Evolutionary conservation across 1,139 yeast species (phyloP), one percentile per base, ranked within the genome.

Genomic region (Suhomyces anneliseae): DNA sequence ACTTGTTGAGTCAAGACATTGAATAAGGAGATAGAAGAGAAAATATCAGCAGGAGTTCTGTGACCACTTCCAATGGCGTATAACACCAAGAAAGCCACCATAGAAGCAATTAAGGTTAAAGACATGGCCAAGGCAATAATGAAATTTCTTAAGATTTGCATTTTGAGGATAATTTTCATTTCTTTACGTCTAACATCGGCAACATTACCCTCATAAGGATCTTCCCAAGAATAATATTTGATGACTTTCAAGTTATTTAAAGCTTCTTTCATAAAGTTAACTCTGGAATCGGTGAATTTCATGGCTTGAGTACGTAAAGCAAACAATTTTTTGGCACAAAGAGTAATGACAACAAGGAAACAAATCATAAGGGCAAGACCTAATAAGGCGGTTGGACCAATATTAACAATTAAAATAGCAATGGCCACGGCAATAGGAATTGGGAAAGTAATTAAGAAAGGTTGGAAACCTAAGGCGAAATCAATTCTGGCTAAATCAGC

Each of bases 401-500:
- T 75, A 56, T 87, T 87, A 46, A 79, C 75, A 41, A 86, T 69
- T 45, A 90, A 76, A 38, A 89, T 69, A 1, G 81, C 90, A 48
- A 88, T 75, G 40, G 86, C 76, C 42, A 83, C 74, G 12, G 70
- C 76, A 12, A 84, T 65, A 1, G 86, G 79, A n/a, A 83, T 70
- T 0, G 90, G 86, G 57, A 87, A 77, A 15, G 83, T 75, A 49
- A 85, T 65, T 10, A 83, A 66, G 59, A 83, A 80, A 3, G 90
- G 89, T 55, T 83, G 85, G 66, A 85, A 86, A 8, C 83, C 81
- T 33, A 83, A 63, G 6, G 95, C 93, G 59, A 87, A 79, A 60
- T 89, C 96, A 36, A 90, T 78, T 59, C 96, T 79, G 27, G 92
- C 81, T 47, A 90, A 74, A 61, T 89, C 96, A 2, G 95, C 84